Evolutionary conservation across 345 rosid genomes (phyloP), one percentile per base, ranked within the genome.

Genomic region (Melastoma malabathricum): DNA sequence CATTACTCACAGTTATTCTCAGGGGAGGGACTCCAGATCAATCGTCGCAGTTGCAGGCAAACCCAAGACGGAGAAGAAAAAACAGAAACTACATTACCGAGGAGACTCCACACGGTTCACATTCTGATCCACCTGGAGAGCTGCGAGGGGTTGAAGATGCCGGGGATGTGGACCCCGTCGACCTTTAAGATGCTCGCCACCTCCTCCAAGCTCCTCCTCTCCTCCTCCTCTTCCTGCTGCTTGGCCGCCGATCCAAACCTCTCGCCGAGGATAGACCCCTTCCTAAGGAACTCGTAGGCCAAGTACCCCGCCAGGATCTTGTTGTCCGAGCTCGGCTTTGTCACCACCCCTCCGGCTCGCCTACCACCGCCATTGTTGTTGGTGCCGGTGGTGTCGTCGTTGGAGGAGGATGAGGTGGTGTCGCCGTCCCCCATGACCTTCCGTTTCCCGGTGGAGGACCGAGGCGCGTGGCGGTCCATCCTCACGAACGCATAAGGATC

Each of bases 231-330:
- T 47, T 44, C 48, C 12, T 55, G 60, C 4, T 68, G 34, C 48
- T 13, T 55, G 48, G 62, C 51, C 54, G 61, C 51, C 56, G 71
- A 78, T 38, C 75, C 78, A 59, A 64, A 76, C 50, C 55, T 72
- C 48, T 78, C 78, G 0, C 94, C 96, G 51, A 86, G 78, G 20
- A 90, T 72, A 19, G 96, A 86, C 46, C 94, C 96, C 61, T 48
- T 68, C 38, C 72, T 69, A 39, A 86, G 83, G 55, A 73, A 90
- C 75, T 90, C 96, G 69, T 82, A 72, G 18, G 96, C 92, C 56
- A 90, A 58, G 63, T 76, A 84, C 18, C 96, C 92, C 27, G 96
- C 98, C 17, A 90, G 61, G 16, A 86, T 75, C 52, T 75, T 86
- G 53, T 71, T 86, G 43, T 86, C 67, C 18, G 64, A 57, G 67